Percentiles rank a stretch among this genome's conserved stretches.
phyloP scores from a whole-genome alignment of 805 yeast genomes.

The Millerago galiae region DNA sequence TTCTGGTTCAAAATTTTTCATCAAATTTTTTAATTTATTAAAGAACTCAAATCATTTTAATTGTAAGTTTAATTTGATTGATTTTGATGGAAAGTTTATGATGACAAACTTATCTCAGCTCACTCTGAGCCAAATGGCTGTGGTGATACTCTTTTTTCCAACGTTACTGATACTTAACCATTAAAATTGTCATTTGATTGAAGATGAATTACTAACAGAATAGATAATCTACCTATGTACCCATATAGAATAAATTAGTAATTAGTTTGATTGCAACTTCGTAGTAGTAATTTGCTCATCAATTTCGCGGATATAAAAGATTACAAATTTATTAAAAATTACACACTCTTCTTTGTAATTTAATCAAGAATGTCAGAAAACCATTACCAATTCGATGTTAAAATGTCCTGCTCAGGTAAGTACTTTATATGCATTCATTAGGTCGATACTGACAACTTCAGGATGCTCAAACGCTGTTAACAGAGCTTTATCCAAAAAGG shows the following conservation, averaged over 20 bases:
- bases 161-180: neutral
- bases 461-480: constrained; percentile 86
- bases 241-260: too few species aligned
- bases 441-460: constrained; percentile 1
- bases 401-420: constrained; percentile 73
- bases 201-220: neutral
- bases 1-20: too few species aligned
- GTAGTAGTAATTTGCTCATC: too few species aligned
- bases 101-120: constrained; percentile 1
- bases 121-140: neutral
- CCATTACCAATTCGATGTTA: constrained; percentile 73
- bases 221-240: too few species aligned
- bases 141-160: neutral
- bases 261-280: too few species aligned
- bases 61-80: too few species aligned
- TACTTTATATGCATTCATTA: neutral
- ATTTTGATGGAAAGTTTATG: neutral
- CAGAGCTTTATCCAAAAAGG: constrained; percentile 61
- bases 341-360: neutral
- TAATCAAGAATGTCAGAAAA: constrained; percentile 38
- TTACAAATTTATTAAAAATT: neutral
- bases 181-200: neutral
- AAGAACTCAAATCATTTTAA: too few species aligned
- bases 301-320: too few species aligned
- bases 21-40: too few species aligned